phyloP scores from a whole-genome alignment of 2,329 filamentous ascomycete species.

The Ophiostoma tasmaniense region DNA sequence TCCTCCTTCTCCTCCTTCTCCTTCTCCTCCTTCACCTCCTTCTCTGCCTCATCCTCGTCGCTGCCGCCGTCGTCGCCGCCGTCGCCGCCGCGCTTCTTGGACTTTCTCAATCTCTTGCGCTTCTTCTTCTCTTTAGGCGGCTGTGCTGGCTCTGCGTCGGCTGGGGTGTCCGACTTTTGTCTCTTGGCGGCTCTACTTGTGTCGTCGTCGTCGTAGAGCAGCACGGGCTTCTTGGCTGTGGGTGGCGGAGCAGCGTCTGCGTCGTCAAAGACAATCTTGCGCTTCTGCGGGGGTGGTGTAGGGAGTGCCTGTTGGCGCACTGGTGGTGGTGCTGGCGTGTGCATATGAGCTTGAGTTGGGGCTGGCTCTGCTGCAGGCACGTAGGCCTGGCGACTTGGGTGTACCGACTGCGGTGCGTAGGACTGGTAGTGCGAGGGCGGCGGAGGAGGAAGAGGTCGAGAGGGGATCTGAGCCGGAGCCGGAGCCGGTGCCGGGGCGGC shows the following conservation, averaged over 20 bases:
- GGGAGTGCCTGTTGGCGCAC: constrained; percentile 8
- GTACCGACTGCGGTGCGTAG: background rate
- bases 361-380: background rate
- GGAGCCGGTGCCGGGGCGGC: background rate
- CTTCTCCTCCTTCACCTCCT: background rate
- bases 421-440: background rate
- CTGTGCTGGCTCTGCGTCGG: background rate
- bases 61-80: background rate
- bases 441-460: constrained; percentile 3
- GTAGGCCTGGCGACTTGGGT: background rate
- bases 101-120: constrained; percentile 18
- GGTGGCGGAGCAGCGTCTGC: constrained; percentile 5
- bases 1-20: background rate
- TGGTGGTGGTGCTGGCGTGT: constrained; percentile 16
- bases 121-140: constrained; percentile 16
- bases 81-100: constrained; percentile 16
- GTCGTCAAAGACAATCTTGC: constrained; percentile 25
- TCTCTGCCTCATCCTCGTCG: background rate
- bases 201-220: constrained; percentile 10
- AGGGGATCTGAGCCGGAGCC: background rate
- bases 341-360: too few relatives aligned
- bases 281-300: constrained; percentile 11
- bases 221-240: background rate
- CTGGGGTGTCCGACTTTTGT: background rate
- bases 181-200: constrained; percentile 11